Base-by-base conservation (phyloP, 1,284 basidiomycete species). In the Cutaneotrichosporon sp. region DNA sequence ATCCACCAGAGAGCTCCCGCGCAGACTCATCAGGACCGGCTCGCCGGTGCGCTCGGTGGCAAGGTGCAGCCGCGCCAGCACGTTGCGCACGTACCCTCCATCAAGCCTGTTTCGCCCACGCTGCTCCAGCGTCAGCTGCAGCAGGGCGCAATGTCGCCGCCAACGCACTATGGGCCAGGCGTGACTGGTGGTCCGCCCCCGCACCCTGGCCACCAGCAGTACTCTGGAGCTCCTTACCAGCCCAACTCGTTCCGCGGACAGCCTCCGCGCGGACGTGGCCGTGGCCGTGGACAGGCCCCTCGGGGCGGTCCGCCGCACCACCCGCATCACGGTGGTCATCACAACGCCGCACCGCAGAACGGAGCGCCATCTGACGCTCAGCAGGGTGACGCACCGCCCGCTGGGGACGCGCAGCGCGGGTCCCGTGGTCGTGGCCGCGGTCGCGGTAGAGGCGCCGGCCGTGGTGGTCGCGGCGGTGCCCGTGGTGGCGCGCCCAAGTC, bases 31-130 rank as follows among this genome's bases (percentile, higher is more conserved):
- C 57, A 62, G 14, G 62, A 66, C 36, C 56, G 60, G n/a, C 54
- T 73, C 8, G 59, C 64, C n/a, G 54, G 66, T 10, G 55, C 62
- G 7, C 54, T 70, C 43, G 49, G 56, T 2, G 66, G 68, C 17
- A 49, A 54, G 15, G 48, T 46, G 4, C 50, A 40, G 23, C 46
- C 30, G 14, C 40, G 53, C 40, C 56, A 59, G 42, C 53, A 62
- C 56, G 15, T 55, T 10, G 61, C 55, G 1, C 47, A 51, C 34
- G 17, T 35, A 1, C 49, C 49, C 10, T 40, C 46, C 17, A 38
- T 55, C 26, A 53, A 50, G 46, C 57, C 57, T 9, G 57, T 55
- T 41, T 51, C 51, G 2, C 57, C 57, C 1, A 59, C 54, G 8
- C 13, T 15, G 9, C 20, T 22, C 4, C 34, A 49, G n/a, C 46